Evolutionary conservation across 768 basidiomycete species (phyloP).

Genomic region (Lactifluus rugatus): DNA sequence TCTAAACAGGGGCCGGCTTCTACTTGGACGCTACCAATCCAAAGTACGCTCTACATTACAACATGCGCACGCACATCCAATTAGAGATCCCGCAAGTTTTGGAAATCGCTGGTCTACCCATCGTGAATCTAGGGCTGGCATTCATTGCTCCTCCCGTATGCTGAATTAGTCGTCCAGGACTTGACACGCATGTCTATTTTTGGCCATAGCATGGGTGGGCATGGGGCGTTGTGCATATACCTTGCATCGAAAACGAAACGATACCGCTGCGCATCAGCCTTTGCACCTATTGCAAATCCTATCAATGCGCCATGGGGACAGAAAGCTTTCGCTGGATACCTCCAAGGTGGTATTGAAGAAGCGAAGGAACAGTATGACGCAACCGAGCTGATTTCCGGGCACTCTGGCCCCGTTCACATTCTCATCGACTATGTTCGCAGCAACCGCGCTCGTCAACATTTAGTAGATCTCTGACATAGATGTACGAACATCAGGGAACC

Average conservation of each 20-base stretch:
- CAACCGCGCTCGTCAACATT: neutral
- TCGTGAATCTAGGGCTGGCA: conserved; percentile 37
- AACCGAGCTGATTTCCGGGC: conserved; percentile 62
- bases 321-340: conserved; percentile 84
- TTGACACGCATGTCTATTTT: conserved; percentile 76
- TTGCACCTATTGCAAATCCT: conserved; percentile 81
- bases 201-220: conserved; percentile 97
- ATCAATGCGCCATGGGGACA: conserved; percentile 83
- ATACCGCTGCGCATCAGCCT: conserved; percentile 84
- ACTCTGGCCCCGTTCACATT: conserved; percentile 59
- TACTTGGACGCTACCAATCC: conserved; percentile 85
- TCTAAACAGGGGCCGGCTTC: conserved; percentile 66
- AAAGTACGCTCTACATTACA: conserved; percentile 65
- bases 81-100: conserved; percentile 78
- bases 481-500: conserved; percentile 44
- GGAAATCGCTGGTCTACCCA: conserved; percentile 58
- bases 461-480: neutral
- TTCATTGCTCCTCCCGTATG: neutral
- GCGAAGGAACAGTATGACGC: conserved; percentile 73
- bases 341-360: conserved; percentile 67
- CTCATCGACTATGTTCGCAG: conserved; percentile 74
- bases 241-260: conserved; percentile 59
- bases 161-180: conserved; percentile 42
- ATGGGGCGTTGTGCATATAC: conserved; percentile 88
- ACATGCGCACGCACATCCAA: conserved; percentile 82